Conservation (phyloP, 345 rosid genomes). For the Arabis alpina region DNA sequence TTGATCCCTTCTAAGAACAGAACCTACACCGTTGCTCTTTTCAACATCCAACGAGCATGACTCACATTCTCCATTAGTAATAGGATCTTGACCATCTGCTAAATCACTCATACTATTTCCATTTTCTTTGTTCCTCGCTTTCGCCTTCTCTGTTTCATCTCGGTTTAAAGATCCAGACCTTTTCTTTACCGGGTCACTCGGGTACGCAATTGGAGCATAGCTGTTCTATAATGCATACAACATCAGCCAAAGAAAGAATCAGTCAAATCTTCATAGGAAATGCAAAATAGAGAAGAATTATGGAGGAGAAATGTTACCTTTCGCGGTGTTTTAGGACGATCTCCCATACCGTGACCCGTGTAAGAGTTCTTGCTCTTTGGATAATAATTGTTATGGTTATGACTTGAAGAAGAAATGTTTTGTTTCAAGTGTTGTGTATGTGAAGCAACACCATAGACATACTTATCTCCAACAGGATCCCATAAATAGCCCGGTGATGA, state of each 20-base stretch:
- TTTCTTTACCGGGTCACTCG: conserved; percentile 35
- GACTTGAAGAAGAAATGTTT: conserved; percentile 50
- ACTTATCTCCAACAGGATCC: conserved; percentile 47
- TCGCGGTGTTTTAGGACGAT: conserved; percentile 48
- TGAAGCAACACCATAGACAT: conserved; percentile 41
- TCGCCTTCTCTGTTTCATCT: conserved; percentile 47
- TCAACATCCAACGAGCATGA: conserved; percentile 42
- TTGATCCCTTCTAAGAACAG: conserved; percentile 51
- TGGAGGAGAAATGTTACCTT: conserved; percentile 39
- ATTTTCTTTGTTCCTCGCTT: conserved; percentile 45
- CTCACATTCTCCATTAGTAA: conserved; percentile 46
- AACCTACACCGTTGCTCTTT: conserved; percentile 43
- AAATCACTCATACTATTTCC: conserved; percentile 30
- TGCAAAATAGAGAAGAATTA: conserved; percentile 6
- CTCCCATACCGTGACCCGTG: conserved; percentile 41
- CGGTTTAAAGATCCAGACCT: conserved; percentile 43
- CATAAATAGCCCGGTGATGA: conserved; percentile 43
- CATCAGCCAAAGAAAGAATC: conserved; percentile 1
- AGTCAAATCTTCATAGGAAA: background rate
- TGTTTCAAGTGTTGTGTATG: conserved; percentile 44
- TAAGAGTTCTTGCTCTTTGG: conserved; percentile 43
- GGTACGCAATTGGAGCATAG: conserved; percentile 37
- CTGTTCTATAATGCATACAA: conserved; percentile 35
- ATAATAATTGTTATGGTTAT: conserved; percentile 34
- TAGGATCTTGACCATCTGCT: conserved; percentile 18